Conservation (phyloP, 345 rosid species). For the Gossypium anomalum region DNA sequence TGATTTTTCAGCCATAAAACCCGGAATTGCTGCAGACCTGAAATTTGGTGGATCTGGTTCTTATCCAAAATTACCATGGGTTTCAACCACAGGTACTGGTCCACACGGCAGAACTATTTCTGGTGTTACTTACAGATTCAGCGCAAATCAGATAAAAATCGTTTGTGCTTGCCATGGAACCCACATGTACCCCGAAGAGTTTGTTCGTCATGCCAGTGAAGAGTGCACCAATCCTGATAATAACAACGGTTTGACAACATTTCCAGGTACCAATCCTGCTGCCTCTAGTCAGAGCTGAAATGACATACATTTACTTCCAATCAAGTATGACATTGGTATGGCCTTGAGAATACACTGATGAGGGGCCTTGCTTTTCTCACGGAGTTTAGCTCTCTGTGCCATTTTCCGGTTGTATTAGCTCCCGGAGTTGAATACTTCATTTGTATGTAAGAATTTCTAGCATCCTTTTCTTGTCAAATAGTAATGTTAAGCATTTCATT, state of each 20-base stretch:
- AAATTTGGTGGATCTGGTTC: constrained; percentile 93
- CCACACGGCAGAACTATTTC: constrained; percentile 86
- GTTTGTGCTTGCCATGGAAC: constrained; percentile 96
- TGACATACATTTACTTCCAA: constrained; percentile 2
- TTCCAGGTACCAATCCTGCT: constrained; percentile 52
- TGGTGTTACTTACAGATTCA: constrained; percentile 80
- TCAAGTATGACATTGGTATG: constrained; percentile 10
- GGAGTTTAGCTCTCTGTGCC: not conserved
- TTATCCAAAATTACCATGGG: constrained; percentile 89
- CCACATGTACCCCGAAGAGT: constrained; percentile 93
- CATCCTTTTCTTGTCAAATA: constrained; percentile 15
- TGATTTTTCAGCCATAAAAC: constrained; percentile 79
- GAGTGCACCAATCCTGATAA: constrained; percentile 50
- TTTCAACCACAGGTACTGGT: constrained; percentile 80
- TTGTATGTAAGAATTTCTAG: constrained; percentile 27
- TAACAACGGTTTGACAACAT: constrained; percentile 41
- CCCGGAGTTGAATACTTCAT: constrained; percentile 20
- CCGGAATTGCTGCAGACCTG: constrained; percentile 74
- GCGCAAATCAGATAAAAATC: constrained; percentile 64
- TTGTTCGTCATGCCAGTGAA: constrained; percentile 80
- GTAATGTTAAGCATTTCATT: constrained; percentile 14
- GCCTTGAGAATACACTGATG: constrained; percentile 3
- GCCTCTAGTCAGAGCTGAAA: constrained; percentile 78
- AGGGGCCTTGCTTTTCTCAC: constrained; percentile 6
- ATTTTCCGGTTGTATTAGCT: constrained; percentile 5